A percentile compares a stretch with the other conserved stretches of the same genome.
These are phyloP conservation scores for Tuber brumale DNA, from an alignment of 495 filamentous ascomycete species.

Conservation along the genomic window DNA sequence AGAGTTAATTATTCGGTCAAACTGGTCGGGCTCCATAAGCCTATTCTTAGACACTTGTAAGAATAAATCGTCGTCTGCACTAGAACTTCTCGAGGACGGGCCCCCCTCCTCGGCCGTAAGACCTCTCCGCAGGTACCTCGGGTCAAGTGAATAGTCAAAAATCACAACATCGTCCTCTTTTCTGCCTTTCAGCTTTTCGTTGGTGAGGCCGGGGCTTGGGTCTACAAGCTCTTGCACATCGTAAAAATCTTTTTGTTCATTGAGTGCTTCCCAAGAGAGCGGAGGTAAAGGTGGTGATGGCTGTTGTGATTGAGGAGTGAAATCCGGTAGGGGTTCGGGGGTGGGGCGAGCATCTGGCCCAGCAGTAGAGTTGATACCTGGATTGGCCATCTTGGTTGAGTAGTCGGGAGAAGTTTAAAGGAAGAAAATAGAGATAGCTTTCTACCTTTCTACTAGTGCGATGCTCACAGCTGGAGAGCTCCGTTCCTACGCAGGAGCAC, in stretches of 20 bases:
- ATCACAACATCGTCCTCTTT: not conserved
- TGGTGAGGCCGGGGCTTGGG: not conserved
- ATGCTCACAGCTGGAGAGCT: too few relatives aligned
- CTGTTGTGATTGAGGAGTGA: too few relatives aligned
- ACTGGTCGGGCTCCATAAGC: not conserved
- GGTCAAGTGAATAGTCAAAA: not conserved
- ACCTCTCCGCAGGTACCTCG: too few relatives aligned
- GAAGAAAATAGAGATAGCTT: not conserved
- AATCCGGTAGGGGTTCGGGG: too few relatives aligned
- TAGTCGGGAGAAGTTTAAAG: not conserved
- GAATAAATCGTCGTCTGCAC: not conserved
- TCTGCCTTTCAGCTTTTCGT: not conserved
- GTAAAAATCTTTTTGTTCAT: not conserved
- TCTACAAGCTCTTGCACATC: not conserved
- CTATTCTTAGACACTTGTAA: not conserved
- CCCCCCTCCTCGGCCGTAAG: too few relatives aligned
- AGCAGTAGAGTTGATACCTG: too few relatives aligned
- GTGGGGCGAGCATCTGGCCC: too few relatives aligned
- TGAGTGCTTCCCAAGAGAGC: not conserved
- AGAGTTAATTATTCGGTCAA: not conserved
- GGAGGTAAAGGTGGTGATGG: too few relatives aligned
- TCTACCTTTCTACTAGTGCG: not conserved
- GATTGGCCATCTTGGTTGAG: not conserved
- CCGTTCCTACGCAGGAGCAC: too few relatives aligned
- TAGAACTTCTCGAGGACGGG: fast-evolving